Evolutionary conservation across 495 filamentous ascomycete genomes (phyloP).

Genomic region (Penicillium waksmanii): DNA sequence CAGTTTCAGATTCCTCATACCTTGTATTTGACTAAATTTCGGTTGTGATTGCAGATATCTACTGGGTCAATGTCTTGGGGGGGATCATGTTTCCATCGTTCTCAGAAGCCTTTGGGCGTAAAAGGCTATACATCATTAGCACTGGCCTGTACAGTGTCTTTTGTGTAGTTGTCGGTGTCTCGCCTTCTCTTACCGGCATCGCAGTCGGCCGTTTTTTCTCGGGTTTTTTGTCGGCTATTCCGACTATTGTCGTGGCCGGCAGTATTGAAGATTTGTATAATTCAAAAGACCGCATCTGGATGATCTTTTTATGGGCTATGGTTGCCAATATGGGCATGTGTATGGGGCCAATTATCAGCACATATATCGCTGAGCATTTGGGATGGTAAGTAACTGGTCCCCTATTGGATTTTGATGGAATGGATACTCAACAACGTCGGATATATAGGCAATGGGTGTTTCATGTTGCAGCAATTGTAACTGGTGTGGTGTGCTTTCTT

Average conservation of each 20-base stretch:
- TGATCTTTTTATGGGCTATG: conserved; percentile 47
- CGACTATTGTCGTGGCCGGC: conserved; percentile 46
- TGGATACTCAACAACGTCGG: not conserved
- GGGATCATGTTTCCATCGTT: conserved; percentile 51
- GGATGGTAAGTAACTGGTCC: conserved; percentile 38
- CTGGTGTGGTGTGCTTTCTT: conserved; percentile 34
- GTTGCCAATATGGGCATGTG: conserved; percentile 43
- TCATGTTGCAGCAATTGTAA: conserved; percentile 42
- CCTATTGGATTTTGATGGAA: not conserved
- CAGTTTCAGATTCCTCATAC: conserved; percentile 7
- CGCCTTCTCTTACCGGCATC: conserved; percentile 32
- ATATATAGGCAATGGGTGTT: conserved; percentile 44
- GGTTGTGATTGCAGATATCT: conserved; percentile 32
- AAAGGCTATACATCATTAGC: conserved; percentile 45
- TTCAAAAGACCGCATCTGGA: conserved; percentile 45
- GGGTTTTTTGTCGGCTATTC: conserved; percentile 51
- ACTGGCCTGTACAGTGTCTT: conserved; percentile 39
- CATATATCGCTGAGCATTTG: conserved; percentile 38
- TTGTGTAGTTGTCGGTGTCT: conserved; percentile 39
- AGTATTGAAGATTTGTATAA: conserved; percentile 57
- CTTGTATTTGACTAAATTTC: conserved; percentile 12
- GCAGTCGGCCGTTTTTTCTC: conserved; percentile 43
- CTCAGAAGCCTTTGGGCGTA: conserved; percentile 52
- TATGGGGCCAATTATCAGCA: conserved; percentile 48
- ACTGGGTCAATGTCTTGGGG: conserved; percentile 48